These are phyloP conservation scores for Crithidia acanthocephali DNA, from an alignment of 208 protist species.

Conservation along the genomic window DNA sequence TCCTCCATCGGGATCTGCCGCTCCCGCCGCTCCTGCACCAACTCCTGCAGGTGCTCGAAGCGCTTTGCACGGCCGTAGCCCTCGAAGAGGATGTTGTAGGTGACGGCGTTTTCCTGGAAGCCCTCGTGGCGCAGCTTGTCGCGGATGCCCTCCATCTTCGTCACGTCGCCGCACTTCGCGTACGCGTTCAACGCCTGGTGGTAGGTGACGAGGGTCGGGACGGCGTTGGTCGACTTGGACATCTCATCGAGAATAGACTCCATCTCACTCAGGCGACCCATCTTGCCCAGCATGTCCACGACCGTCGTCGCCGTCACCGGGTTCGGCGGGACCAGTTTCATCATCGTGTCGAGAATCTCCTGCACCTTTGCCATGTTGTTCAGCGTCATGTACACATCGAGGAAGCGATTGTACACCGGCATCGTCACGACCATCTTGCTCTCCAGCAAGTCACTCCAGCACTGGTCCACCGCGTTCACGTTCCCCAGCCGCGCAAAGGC, in stretches of 20 bases:
- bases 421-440: constrained; percentile 84
- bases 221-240: constrained; percentile 78
- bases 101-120: constrained; percentile 83
- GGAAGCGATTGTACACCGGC: constrained; percentile 92
- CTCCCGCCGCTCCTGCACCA: constrained; percentile 74
- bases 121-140: constrained; percentile 63
- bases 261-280: constrained; percentile 89
- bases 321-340: constrained; percentile 90
- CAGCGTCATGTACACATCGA: constrained; percentile 83
- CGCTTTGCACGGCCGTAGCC: constrained; percentile 90
- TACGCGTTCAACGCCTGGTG: constrained; percentile 93
- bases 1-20: constrained; percentile 88
- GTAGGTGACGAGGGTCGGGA: constrained; percentile 89
- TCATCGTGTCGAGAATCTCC: constrained; percentile 91
- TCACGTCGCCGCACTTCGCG: constrained; percentile 89
- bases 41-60: constrained; percentile 83
- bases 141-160: constrained; percentile 84
- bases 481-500: constrained; percentile 76
- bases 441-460: constrained; percentile 77
- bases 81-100: constrained; percentile 92
- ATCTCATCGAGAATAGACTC: constrained; percentile 90
- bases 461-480: constrained; percentile 58
- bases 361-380: constrained; percentile 90
- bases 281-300: constrained; percentile 93
- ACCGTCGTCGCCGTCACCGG: constrained; percentile 91